Evolutionary conservation across 441 rosid genomes (phyloP), one percentile per base, ranked within the genome.

Genomic region (Macaranga tanarius): DNA sequence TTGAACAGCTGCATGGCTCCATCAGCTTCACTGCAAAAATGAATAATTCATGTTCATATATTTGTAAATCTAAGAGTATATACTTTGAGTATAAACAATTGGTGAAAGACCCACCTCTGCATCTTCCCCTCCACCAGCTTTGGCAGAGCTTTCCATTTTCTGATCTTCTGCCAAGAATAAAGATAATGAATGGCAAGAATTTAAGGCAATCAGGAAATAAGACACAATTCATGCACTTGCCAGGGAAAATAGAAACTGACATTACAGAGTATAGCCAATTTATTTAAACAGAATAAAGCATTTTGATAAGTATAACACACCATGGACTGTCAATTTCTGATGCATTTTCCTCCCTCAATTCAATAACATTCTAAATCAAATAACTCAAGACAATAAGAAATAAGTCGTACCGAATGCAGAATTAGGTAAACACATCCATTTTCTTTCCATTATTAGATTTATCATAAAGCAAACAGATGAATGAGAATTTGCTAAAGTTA

Each of bases 131-230:
- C 75, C 76, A 9, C 75, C 64, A 52, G 60, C 65, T 72, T 44
- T 77, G 34, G 65, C 69, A 26, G 76, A 67, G 40, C 16, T 67
- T 72, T 72, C 76, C 73, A 77, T 67, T 70, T 61, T 72, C 52
- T 72, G 67, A 51, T 77, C 80, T 55, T 72, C 70, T 72, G 68
- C 59, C 58, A 61, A 44, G 22, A 62, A 61, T 25, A 12, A n/a
- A 26, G n/a, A 23, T 17, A 50, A 50, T 22, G 2, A 10, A 67
- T 15, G 2, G 3, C 15, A 67, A 1, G 12, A 25, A 54, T 34
- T 34, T 34, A 34, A 4, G 7, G 38, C 38, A 34, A 34, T 34
- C 38, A 6, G 20, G 5, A 38, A n/a, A 7, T 69, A 16, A 23
- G 25, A 23, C 16, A 22, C 22, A 19, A 16, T 50, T 23, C 20